These are phyloP conservation scores for Mucor sp. DNA, from an alignment of 371 early-diverging fungal species.

Conservation along the genomic window DNA sequence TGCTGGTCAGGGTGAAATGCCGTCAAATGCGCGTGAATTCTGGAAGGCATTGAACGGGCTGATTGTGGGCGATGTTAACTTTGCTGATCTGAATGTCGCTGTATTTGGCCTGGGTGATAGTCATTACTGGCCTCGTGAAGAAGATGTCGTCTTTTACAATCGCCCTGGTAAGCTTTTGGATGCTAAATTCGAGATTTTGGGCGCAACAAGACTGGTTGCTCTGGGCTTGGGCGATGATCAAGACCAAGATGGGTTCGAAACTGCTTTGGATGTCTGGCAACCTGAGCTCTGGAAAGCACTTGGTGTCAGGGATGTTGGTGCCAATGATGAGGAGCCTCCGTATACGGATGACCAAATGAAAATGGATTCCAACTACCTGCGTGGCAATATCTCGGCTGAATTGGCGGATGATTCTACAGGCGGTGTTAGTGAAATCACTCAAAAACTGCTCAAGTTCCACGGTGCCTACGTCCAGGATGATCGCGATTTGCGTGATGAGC, in stretches of 20 bases:
- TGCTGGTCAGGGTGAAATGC: conserved; percentile 95
- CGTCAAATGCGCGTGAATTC: conserved; percentile 83
- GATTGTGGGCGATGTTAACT: conserved; percentile 58
- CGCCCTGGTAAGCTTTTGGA: conserved; percentile 86
- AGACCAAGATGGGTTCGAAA: conserved; percentile 85
- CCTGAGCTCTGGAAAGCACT: conserved; percentile 80
- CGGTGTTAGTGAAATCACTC: conserved; percentile 78
- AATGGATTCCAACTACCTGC: conserved; percentile 81
- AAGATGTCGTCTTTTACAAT: conserved; percentile 86
- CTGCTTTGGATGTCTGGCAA: conserved; percentile 75
- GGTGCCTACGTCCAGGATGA: conserved; percentile 95
- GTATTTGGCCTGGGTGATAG: conserved; percentile 91
- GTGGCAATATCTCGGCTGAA: conserved; percentile 86
- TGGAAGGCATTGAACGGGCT: conserved; percentile 69
- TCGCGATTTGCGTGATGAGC: conserved; percentile 84
- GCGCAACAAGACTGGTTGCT: conserved; percentile 60
- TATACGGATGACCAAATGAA: conserved; percentile 88
- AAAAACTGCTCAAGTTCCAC: conserved; percentile 91
- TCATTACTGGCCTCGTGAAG: conserved; percentile 92
- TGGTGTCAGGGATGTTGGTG: conserved; percentile 45
- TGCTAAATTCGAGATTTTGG: conserved; percentile 69
- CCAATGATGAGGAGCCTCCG: conserved; percentile 63
- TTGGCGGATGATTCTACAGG: conserved; percentile 80
- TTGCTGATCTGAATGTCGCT: conserved; percentile 65
- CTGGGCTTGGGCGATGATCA: conserved; percentile 88